Evolutionary conservation across 306 rosid genomes (phyloP), one percentile per base, ranked within the genome.

Genomic region (Betula pendula): DNA sequence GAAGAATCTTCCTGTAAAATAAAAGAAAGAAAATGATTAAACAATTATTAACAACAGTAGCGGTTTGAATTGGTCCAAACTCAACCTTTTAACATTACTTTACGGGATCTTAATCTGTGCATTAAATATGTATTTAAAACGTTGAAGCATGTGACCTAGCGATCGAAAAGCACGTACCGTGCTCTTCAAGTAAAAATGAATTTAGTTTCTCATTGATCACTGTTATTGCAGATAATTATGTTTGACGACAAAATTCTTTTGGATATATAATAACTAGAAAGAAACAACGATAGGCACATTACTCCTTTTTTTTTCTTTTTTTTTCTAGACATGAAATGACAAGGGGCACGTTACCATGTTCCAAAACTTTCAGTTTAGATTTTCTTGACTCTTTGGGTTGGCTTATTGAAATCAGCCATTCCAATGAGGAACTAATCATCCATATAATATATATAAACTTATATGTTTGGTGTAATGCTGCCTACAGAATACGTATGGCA

Each of bases 131-230:
- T 70, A 73, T 25, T 40, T 2, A 24, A n/a, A n/a, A n/a, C n/a
- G n/a, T n/a, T n/a, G n/a, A n/a, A n/a, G 79, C 83, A 77, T 71
- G 90, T 79, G 86, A 58, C 55, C 52, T 48, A 55, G 70, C 42
- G 81, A 47, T 56, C 2, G 45, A 8, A 59, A 81, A 62, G 49
- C 55, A 65, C 16, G 56, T 55, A 40, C 70, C n/a, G n/a, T n/a
- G n/a, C n/a, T n/a, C n/a, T n/a, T n/a, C n/a, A n/a, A n/a, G n/a
- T n/a, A 72, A 81, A n/a, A 9, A 52, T 24, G 49, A 52, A 74
- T 24, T 60, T 70, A n/a, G 16, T 14, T 68, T 77, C 17, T 43
- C 20, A 38, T 56, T 77, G 65, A 76, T n/a, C n/a, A 78, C 68
- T 72, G 74, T 49, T 47, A 17, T 67, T 51, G 51, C 48, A 67